phyloP scores from a whole-genome alignment of 1,139 yeast genomes.

The Zygosaccharomyces pseudobailii region DNA sequence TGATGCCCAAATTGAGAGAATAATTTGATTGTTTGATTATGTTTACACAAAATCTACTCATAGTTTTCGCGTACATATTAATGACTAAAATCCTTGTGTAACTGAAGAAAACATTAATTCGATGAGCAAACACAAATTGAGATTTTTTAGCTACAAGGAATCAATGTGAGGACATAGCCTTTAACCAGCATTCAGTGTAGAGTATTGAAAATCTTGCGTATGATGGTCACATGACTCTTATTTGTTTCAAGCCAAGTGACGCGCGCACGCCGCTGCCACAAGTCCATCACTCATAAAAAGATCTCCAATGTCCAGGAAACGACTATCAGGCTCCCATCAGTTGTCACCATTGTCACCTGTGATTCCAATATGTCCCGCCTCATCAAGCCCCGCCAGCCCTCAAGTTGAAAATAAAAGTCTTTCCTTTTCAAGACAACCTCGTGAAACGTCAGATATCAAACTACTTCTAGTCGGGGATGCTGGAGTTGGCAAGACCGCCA shows the following conservation, averaged over 20 bases:
- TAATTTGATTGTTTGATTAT: neutral
- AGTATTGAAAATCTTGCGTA: neutral
- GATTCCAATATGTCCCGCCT: constrained; percentile 13
- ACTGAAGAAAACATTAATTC: neutral
- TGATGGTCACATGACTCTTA: neutral
- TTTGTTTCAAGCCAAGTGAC: neutral
- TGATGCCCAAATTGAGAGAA: constrained; percentile 6
- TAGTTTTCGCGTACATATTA: too few relatives aligned
- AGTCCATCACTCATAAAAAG: neutral
- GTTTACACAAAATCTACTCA: too few relatives aligned
- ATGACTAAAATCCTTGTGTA: neutral
- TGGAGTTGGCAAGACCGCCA: constrained; percentile 42
- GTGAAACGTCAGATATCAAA: constrained; percentile 33
- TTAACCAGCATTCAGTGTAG: neutral
- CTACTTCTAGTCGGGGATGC: constrained; percentile 40
- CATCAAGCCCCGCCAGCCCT: constrained; percentile 12
- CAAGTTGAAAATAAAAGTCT: neutral
- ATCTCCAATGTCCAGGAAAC: constrained; percentile 7
- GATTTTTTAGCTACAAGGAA: too few relatives aligned
- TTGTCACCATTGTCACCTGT: constrained; percentile 14
- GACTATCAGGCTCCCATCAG: constrained; percentile 14
- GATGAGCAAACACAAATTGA: too few relatives aligned
- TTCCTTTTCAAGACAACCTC: constrained; percentile 4
- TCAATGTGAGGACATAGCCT: neutral
- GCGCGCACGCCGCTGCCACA: neutral